Evolutionary conservation across 441 rosid genomes (phyloP).

Genomic region (Syzygium malaccense): DNA sequence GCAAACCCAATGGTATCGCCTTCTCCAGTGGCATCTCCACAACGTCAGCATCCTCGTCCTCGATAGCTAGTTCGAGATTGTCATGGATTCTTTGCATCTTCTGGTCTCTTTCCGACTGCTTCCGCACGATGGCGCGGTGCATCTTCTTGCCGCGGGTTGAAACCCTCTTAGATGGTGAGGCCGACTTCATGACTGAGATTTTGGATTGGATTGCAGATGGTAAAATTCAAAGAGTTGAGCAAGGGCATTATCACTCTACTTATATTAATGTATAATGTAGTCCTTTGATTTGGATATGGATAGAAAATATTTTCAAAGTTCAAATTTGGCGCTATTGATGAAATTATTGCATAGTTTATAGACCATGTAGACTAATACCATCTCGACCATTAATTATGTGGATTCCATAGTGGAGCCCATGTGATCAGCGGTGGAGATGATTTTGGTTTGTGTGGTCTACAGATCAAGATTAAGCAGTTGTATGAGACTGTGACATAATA

Average conservation of each 20-base stretch:
- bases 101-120: not conserved
- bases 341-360: not conserved
- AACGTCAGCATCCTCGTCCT: no score
- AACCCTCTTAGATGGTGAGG: not conserved
- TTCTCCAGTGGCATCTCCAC: not conserved
- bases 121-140: not conserved
- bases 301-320: not conserved
- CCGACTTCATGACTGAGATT: not conserved
- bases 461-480: not conserved
- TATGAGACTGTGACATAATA: not conserved
- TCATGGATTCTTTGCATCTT: not conserved
- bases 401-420: accelerated
- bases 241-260: not conserved
- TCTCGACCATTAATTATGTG: not conserved
- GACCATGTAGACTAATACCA: not conserved
- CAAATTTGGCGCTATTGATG: not conserved
- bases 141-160: not conserved
- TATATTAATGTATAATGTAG: not conserved
- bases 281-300: not conserved
- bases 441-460: not conserved
- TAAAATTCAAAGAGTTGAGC: not conserved
- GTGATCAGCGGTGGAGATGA: not conserved
- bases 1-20: not conserved
- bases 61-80: not conserved
- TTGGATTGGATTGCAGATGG: not conserved